A percentile compares a stretch with the other conserved stretches of the same genome.
phyloP scores from a whole-genome alignment of 306 rosid genomes.

The Canavalia gladiata region DNA sequence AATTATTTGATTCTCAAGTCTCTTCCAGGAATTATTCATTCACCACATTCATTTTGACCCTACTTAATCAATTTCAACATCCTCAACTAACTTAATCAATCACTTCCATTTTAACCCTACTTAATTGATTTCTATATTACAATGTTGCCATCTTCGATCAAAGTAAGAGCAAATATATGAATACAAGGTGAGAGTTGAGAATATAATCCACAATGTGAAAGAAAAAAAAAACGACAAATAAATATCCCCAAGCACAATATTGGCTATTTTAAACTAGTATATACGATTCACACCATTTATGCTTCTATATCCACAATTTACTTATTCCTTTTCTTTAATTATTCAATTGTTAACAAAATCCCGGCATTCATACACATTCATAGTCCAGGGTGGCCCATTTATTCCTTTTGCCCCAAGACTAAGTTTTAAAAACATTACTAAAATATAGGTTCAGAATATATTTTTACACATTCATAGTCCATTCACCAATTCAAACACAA shows the following conservation, averaged over 20 bases:
- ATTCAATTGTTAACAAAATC: neutral
- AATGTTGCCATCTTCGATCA: constrained; percentile 6
- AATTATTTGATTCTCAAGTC: constrained; percentile 18
- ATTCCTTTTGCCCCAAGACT: too few relatives aligned
- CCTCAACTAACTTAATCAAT: neutral
- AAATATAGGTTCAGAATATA: too few relatives aligned
- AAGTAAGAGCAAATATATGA: constrained; percentile 18
- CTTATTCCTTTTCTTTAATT: neutral
- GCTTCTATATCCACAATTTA: neutral
- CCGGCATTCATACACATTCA: constrained; percentile 21
- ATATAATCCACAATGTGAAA: neutral
- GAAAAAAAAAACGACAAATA: neutral
- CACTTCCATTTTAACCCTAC: too few relatives aligned
- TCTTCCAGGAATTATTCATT: neutral
- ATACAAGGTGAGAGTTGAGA: constrained; percentile 5
- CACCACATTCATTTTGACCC: neutral
- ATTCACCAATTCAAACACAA: constrained; percentile 12
- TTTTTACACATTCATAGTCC: neutral
- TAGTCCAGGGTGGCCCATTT: neutral
- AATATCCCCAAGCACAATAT: constrained; percentile 30
- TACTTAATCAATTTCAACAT: neutral
- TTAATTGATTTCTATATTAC: neutral
- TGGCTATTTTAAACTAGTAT: constrained; percentile 9
- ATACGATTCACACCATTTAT: neutral
- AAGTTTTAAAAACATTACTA: too few relatives aligned